Base-by-base conservation (phyloP, 176 grass and related monocot genomes). In the Phoenix dactylifera region DNA sequence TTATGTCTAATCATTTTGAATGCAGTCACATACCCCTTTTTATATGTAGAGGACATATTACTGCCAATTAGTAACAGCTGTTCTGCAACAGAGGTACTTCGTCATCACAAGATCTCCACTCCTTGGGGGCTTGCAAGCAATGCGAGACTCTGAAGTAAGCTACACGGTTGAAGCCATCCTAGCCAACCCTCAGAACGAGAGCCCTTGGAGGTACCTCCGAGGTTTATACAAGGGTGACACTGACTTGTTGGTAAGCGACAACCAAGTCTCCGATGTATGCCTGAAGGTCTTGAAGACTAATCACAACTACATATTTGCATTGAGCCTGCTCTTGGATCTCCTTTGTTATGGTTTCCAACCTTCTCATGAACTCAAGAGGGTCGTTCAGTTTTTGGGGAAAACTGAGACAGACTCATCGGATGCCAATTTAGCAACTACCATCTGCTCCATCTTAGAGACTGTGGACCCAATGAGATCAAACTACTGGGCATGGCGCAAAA, bases 131-230 rank as follows among this genome's bases (percentile, higher is more conserved):
- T 72, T 97, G 59, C 62, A 4, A 29, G 67, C 59, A 39, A 80
- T 97, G 93, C 73, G 79, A 72, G 78, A 88, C 75, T 83, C 81
- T 60, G 93, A 92, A 88, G 84, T 92, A 59, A 44, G 82, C 61
- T 97, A 91, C 76, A 86, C 87, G 61, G 59, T 82, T 44, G 69
- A 73, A 57, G 72, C 76, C 57, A 92, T 97, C 73, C 77, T 92
- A 18, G 70, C 24, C 26, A 80, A 88, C 50, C 81, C 93, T 72
- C 82, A 49, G 20, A 97, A 97, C 16, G 93, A 97, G 81, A 92
- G 93, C 63, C 81, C 93, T 16, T 97, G 93, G 93, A 88, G 80
- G 69, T 92, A 97, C 52, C 84, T 97, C 59, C 71, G 75, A 18
- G 93, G 87, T 62, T 63, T 97, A 51, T 88, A 81, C 71, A 97